These are phyloP conservation scores for Podaxis pistillaris DNA, from an alignment of 768 basidiomycete species.

Conservation along the genomic window DNA sequence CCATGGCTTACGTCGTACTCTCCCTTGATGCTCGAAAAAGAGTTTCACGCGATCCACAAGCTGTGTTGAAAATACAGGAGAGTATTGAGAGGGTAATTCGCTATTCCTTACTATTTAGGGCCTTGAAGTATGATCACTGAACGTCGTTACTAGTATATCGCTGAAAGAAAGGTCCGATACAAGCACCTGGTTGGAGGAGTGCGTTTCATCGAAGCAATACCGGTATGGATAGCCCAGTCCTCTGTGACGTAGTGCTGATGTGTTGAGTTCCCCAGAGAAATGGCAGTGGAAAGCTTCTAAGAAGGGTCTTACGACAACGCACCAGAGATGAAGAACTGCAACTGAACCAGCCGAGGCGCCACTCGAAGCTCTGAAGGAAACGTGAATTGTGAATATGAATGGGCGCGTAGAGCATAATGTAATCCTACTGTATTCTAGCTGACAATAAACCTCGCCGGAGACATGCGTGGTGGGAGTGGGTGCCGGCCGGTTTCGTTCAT, in stretches of 20 bases:
- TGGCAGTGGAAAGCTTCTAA: slow-evolving; percentile 53
- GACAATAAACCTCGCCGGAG: neutral
- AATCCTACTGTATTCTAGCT: neutral
- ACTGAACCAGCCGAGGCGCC: neutral
- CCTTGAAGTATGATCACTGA: too few species aligned
- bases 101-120: neutral
- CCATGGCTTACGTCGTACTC: slow-evolving; percentile 61
- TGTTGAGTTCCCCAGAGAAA: slow-evolving; percentile 36
- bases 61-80: slow-evolving; percentile 31
- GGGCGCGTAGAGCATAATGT: neutral
- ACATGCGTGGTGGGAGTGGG: neutral
- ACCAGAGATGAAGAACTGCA: slow-evolving; percentile 24
- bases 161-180: slow-evolving; percentile 45
- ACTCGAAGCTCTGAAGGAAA: neutral
- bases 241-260: neutral
- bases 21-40: slow-evolving; percentile 34
- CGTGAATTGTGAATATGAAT: neutral
- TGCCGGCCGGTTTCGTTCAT: neutral
- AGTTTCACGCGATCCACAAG: slow-evolving; percentile 23
- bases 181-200: slow-evolving; percentile 51
- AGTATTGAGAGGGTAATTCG: slow-evolving; percentile 42
- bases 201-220: slow-evolving; percentile 31
- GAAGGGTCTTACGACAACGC: slow-evolving; percentile 34
- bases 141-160: slow-evolving; percentile 44
- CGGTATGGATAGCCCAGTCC: slow-evolving; percentile 20